Percentiles rank a stretch among this genome's conserved stretches.
Conservation (phyloP, 345 rosid genomes). For the Pistacia atlantica region DNA sequence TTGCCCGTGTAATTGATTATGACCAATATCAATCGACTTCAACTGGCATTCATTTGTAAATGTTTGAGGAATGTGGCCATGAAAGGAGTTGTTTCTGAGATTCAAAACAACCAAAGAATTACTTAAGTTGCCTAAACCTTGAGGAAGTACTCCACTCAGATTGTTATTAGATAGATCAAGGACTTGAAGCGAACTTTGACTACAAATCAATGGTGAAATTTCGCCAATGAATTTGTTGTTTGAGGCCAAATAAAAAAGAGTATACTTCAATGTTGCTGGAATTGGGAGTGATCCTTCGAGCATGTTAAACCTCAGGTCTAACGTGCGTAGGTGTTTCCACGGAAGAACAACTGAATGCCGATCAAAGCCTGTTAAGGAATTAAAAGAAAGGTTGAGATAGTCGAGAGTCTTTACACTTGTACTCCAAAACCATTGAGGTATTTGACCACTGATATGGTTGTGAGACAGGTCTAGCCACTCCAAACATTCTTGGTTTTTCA, state of each 20-base stretch:
- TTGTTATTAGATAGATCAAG: conserved; percentile 11
- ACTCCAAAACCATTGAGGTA: conserved; percentile 11
- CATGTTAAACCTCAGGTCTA: neutral
- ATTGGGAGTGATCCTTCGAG: conserved; percentile 7
- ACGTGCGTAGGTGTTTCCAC: neutral
- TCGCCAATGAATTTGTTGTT: neutral
- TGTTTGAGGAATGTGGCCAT: neutral
- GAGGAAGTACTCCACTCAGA: neutral
- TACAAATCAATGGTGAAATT: neutral
- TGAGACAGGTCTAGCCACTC: neutral
- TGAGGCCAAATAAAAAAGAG: neutral
- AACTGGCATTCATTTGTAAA: too few species aligned
- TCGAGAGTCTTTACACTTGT: neutral
- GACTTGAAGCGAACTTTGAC: neutral
- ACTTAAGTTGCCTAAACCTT: neutral
- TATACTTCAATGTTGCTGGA: neutral
- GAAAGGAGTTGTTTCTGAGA: neutral
- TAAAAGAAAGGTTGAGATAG: neutral
- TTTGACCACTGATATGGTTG: conserved; percentile 10
- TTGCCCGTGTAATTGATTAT: neutral
- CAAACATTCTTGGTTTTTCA: neutral
- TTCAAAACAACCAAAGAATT: neutral
- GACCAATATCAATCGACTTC: too few species aligned
- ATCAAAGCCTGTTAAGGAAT: conserved; percentile 17
- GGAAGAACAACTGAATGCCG: neutral